Evolutionary conservation across 1,284 basidiomycete species (phyloP), one percentile per base, ranked within the genome.

Genomic region (Cyathus olla): DNA sequence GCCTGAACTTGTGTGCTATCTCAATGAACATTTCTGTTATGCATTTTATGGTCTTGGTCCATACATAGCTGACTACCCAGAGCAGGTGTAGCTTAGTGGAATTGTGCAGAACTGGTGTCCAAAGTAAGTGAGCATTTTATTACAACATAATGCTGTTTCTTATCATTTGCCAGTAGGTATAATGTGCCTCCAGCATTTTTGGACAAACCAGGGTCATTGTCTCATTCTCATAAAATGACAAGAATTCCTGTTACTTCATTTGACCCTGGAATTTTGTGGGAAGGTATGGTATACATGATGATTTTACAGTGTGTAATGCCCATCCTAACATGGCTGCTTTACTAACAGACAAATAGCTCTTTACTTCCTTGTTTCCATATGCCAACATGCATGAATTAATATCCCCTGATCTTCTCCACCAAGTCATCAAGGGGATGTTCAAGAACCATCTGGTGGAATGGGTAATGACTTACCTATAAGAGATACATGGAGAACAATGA

Each of bases 341-440:
- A 42, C 17, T 42, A 17, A 10, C 39, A 17, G 8, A 37, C 17
- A n/a, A 17, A 42, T 42, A 42, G 39, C 39, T 42, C 5, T 42
- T 17, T 42, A 42, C 39, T 11, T 11, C 39, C 11, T 42, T 11
- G 5, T 42, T 42, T 19, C 39, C 39, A 5, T 17, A 17, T 10
- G 39, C 39, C 19, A 17, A 42, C 19, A 42, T 81, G 3, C 69
- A 78, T 56, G 65, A 73, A 0, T 35, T 65, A 4, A 17, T 69
- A n/a, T 62, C 78, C 4, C 71, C 76, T 0, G 78, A 82, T 57
- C 66, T 80, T 2, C 69, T 82, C 0, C 79, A 81, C 59, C 77
- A 80, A 56, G 13, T 80, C 1, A 65, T 69, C 26, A 69, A 69
- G 26, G 65, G 65, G 4, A 56, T 55, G 0, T 69, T 70, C 49